Conservation (phyloP, 441 rosid species). For the Erodium texanum region DNA sequence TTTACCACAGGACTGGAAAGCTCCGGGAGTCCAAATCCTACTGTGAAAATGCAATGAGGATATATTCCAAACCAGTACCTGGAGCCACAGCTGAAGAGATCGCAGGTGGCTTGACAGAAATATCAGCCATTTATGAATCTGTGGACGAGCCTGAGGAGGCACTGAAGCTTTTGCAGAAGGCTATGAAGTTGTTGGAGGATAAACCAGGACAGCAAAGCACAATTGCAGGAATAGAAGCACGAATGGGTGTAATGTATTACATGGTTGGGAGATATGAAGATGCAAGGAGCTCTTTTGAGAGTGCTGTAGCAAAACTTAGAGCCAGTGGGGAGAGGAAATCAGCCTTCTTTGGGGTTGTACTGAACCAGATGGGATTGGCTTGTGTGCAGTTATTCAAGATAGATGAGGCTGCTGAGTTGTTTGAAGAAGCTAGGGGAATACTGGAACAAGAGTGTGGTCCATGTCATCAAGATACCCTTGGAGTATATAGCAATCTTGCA, state of each 20-base stretch:
- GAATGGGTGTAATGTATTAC: slow-evolving; percentile 96
- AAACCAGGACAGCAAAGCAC: slow-evolving; percentile 95
- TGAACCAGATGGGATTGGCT: slow-evolving; percentile 98
- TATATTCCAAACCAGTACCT: slow-evolving; percentile 85
- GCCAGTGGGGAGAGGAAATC: slow-evolving; percentile 86
- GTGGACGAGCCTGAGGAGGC: slow-evolving; percentile 96
- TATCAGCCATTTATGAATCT: slow-evolving; percentile 87
- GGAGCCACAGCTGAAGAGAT: slow-evolving; percentile 93
- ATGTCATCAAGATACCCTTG: slow-evolving; percentile 91
- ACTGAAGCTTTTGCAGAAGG: slow-evolving; percentile 76
- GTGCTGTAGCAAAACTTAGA: slow-evolving; percentile 69
- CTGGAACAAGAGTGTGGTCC: slow-evolving; percentile 91
- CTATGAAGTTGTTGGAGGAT: slow-evolving; percentile 84
- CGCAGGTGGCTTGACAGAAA: slow-evolving; percentile 80
- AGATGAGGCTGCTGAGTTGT: slow-evolving; percentile 82
- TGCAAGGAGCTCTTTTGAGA: slow-evolving; percentile 70
- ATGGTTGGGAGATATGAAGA: slow-evolving; percentile 80
- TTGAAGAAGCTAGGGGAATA: slow-evolving; percentile 80
- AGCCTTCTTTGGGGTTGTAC: slow-evolving; percentile 81
- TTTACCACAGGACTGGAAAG: slow-evolving; percentile 88
- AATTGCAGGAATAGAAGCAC: slow-evolving; percentile 85
- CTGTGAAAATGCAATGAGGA: slow-evolving; percentile 85
- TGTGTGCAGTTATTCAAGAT: slow-evolving; percentile 94
- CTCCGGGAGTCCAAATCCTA: slow-evolving; percentile 89
- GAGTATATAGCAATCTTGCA: slow-evolving; percentile 90